phyloP scores from a whole-genome alignment of 1,139 yeast genomes.

The Saccharomyces hybrid region DNA sequence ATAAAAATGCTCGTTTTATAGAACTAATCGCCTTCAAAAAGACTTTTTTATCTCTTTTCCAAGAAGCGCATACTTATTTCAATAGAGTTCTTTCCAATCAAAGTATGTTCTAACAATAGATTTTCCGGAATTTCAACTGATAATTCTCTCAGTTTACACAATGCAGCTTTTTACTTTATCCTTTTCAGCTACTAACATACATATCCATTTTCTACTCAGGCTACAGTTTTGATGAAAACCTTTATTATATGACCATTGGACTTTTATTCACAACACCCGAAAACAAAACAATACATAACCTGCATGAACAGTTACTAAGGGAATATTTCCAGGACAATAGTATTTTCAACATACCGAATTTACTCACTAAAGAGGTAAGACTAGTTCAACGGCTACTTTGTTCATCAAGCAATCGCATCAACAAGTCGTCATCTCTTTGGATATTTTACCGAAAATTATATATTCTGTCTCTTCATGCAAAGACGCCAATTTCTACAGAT shows the following conservation, averaged over 20 bases:
- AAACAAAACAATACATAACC: conserved; percentile 33
- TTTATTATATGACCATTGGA: conserved; percentile 30
- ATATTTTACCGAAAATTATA: conserved; percentile 31
- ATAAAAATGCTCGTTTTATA: conserved; percentile 10
- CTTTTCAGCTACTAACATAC: background rate
- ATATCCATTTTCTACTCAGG: background rate
- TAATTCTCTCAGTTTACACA: too few relatives aligned
- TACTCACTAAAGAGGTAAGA: conserved; percentile 18
- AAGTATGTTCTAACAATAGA: conserved; percentile 8
- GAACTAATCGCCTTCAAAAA: conserved; percentile 31
- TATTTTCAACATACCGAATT: background rate
- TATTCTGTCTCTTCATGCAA: conserved; percentile 7
- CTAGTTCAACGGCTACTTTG: conserved; percentile 31
- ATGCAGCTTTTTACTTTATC: background rate
- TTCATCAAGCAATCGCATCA: conserved; percentile 34
- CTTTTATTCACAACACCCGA: conserved; percentile 37
- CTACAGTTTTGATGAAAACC: background rate
- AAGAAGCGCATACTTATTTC: conserved; percentile 29
- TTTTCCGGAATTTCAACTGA: too few relatives aligned
- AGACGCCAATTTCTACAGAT: background rate
- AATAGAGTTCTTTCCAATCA: conserved; percentile 4
- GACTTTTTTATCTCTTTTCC: conserved; percentile 24
- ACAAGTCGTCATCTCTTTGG: conserved; percentile 42
- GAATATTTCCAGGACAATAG: background rate
- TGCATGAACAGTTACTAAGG: conserved; percentile 25